Percentiles rank a stretch among this genome's conserved stretches.
Conservation (phyloP, 805 yeast genomes). For the Schwanniomyces occidentalis region DNA sequence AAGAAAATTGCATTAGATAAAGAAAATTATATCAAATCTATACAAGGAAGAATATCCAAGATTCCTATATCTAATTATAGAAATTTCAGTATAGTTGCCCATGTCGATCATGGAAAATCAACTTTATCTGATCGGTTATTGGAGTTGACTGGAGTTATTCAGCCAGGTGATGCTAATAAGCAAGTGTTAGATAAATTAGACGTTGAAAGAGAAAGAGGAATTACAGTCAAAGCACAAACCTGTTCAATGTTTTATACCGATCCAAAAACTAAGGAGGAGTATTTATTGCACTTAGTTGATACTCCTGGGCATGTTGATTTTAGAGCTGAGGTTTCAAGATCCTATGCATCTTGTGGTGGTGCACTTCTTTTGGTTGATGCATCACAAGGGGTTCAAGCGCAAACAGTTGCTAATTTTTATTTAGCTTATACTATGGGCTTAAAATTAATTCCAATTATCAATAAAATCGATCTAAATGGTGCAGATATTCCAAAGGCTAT, state of each 20-base stretch:
- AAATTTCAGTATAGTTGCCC: constrained; percentile 94
- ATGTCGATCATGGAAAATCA: constrained; percentile 88
- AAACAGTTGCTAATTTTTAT: constrained; percentile 95
- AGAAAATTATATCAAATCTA: constrained; percentile 30
- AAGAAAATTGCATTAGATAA: constrained; percentile 28
- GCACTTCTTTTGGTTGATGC: constrained; percentile 91
- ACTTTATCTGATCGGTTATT: constrained; percentile 85
- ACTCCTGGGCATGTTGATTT: constrained; percentile 99
- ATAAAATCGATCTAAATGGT: constrained; percentile 85
- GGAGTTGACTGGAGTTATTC: constrained; percentile 86
- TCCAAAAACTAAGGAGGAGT: constrained; percentile 63
- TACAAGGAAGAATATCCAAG: constrained; percentile 61
- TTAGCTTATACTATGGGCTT: constrained; percentile 85
- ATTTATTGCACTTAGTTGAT: constrained; percentile 85
- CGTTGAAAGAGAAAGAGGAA: constrained; percentile 95
- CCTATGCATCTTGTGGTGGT: constrained; percentile 96
- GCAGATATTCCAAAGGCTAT: constrained; percentile 81
- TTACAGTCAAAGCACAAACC: constrained; percentile 96
- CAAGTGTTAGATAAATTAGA: constrained; percentile 91
- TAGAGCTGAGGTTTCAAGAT: constrained; percentile 87
- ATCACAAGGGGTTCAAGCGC: constrained; percentile 95
- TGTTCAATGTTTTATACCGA: constrained; percentile 84
- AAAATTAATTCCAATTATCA: constrained; percentile 82
- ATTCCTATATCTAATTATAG: constrained; percentile 84
- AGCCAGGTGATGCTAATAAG: constrained; percentile 63